Evolutionary conservation across 2,329 filamentous ascomycete species (phyloP), one percentile per base, ranked within the genome.

Genomic region (Calonectria ilicicola): DNA sequence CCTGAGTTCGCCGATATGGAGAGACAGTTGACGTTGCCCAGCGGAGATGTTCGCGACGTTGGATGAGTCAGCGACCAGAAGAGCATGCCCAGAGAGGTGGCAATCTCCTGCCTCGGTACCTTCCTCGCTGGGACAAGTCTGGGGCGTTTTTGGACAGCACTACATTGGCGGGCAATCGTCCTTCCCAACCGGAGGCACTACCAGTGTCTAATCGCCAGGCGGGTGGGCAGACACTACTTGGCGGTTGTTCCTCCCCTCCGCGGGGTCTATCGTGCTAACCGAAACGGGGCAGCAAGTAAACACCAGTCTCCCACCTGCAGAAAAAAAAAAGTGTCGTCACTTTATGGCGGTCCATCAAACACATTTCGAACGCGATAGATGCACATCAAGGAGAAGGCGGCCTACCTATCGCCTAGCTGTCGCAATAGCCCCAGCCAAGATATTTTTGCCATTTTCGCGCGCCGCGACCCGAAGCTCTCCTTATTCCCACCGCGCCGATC

Each of bases 251-350:
- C 51, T 62, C 32, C 23, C 42, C 60, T 60, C 49, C 42, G 70
- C 51, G 67, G 71, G 67, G 63, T 62, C 63, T 19, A 49, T 10
- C 3, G 35, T 21, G 66, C 68, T 69, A 67, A 64, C 66, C 65
- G 46, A 26, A 70, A 67, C 2, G 32, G 71, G 73, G 38, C 67
- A 67, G 23, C 21, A 67, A 72, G 67, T 73, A 69, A 73, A 75
- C 64, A 71, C 40, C 71, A 58, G 64, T 35, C 46, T 47, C 68
- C 64, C 67, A 70, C 63, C 40, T 14, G 32, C 38, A 53, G 26
- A 58, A 67, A 56, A 67, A 35, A 58, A 67, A 56, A 67, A 51
- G 67, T 70, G 65, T 73, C 63, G 47, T 63, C 40, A 67, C 67
- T 58, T n/a, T 27, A 47, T 23, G n/a, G 27, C 40, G 35, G 35